A percentile compares a stretch with the other conserved stretches of the same genome.
Conservation (phyloP, 805 yeast genomes). For the Saccharomycopsis guyanensis region DNA sequence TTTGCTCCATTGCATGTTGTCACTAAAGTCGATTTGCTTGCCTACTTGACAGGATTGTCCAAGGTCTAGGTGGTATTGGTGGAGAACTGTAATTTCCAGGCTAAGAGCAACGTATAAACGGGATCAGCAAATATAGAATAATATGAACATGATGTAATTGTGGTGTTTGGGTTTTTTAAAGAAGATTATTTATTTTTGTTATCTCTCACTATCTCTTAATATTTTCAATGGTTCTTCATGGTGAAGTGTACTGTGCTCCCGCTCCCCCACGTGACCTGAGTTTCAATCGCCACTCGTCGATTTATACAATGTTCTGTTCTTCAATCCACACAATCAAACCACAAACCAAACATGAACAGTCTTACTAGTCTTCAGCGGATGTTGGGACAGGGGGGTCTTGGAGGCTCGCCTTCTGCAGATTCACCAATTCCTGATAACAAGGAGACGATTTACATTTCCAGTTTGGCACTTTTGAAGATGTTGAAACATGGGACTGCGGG, state of each 20-base stretch:
- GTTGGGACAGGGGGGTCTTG: conserved; percentile 35
- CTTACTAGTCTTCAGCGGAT: conserved; percentile 30
- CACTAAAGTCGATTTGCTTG: conserved; percentile 77
- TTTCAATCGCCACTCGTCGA: too few species aligned
- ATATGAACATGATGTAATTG: too few species aligned
- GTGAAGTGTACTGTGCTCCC: too few species aligned
- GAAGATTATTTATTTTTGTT: too few species aligned
- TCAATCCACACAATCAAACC: too few species aligned
- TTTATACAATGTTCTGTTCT: too few species aligned
- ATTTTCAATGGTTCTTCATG: too few species aligned
- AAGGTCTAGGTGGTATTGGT: neutral
- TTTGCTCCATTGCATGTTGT: conserved; percentile 75
- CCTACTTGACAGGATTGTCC: conserved; percentile 28
- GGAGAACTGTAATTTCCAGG: neutral
- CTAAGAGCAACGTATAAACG: too few species aligned
- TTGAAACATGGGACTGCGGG: conserved; percentile 95
- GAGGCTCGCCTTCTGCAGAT: conserved; percentile 49
- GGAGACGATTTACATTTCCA: conserved; percentile 93
- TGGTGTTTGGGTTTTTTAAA: too few species aligned
- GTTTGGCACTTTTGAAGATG: conserved; percentile 92
- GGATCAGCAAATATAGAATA: too few species aligned
- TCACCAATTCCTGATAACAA: conserved; percentile 88
- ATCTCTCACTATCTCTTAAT: too few species aligned
- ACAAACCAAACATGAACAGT: conserved; percentile 13
- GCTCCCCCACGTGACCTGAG: too few species aligned